Percentiles rank a stretch among this genome's conserved stretches.
Evolutionary conservation across 2,329 filamentous ascomycete species (phyloP).

Genomic region (Aspergillus sp.): DNA sequence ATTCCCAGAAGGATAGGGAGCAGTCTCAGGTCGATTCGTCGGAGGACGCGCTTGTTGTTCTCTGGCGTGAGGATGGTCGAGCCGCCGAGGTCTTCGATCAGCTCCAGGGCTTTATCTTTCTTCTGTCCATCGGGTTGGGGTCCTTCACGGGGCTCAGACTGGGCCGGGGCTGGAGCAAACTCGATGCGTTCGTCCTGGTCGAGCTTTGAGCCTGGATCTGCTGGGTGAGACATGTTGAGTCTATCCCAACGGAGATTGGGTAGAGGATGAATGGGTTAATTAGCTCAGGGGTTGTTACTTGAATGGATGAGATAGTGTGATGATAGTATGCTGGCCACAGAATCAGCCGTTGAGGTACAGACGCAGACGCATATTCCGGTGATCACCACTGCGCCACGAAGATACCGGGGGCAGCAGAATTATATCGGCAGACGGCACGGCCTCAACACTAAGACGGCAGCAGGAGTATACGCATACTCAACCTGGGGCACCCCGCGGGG

Average conservation of each 20-base stretch:
- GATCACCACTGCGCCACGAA: not conserved
- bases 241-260: not conserved
- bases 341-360: not conserved
- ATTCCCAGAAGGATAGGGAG: conserved; percentile 59
- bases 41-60: conserved; percentile 54
- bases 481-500: conserved; percentile 13
- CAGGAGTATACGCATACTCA: not conserved
- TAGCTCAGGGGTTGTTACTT: too few relatives aligned
- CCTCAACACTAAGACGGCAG: not conserved
- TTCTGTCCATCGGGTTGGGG: conserved; percentile 1
- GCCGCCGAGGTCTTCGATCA: conserved; percentile 49
- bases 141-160: not conserved
- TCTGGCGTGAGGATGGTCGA: conserved; percentile 51
- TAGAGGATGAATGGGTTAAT: too few relatives aligned
- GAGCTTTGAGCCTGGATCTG: conserved; percentile 15
- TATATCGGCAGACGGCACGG: not conserved
- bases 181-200: conserved; percentile 26
- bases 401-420: not conserved
- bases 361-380: conserved; percentile 2
- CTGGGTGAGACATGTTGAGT: conserved; percentile 2
- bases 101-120: conserved; percentile 51
- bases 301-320: too few relatives aligned
- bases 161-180: conserved; percentile 15
- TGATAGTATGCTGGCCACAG: not conserved
- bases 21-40: conserved; percentile 52